Evolutionary conservation across 345 rosid species (phyloP).

Genomic region (Hibiscus tridactylites): DNA sequence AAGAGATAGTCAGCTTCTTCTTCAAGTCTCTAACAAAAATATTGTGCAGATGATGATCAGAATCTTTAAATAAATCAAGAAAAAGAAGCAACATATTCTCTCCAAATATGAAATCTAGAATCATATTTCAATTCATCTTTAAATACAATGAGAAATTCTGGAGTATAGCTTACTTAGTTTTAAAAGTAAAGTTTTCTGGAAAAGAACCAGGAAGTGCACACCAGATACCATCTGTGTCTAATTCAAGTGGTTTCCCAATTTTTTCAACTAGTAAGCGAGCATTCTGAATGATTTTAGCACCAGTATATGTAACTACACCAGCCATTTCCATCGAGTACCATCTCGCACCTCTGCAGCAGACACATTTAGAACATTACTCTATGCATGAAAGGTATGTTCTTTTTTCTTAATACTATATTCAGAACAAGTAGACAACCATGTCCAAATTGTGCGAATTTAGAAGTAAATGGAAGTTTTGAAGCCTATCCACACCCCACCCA

Average conservation of each 20-base stretch:
- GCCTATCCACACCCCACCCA: neutral
- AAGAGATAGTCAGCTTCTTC: constrained; percentile 84
- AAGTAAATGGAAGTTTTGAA: constrained; percentile 6
- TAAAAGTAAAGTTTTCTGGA: constrained; percentile 91
- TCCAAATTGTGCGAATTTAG: neutral
- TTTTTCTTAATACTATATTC: neutral
- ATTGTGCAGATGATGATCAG: constrained; percentile 17
- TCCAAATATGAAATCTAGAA: neutral
- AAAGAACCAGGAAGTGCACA: constrained; percentile 91
- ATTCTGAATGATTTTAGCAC: constrained; percentile 97
- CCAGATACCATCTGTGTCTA: constrained; percentile 99
- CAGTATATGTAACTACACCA: constrained; percentile 97
- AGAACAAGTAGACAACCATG: constrained; percentile 10
- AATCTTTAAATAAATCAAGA: constrained; percentile 10
- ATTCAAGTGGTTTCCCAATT: constrained; percentile 97
- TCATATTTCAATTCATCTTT: neutral
- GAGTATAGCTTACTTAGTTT: constrained; percentile 56
- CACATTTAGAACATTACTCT: constrained; percentile 18
- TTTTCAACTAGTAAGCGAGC: constrained; percentile 87
- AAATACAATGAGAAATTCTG: neutral
- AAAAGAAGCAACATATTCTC: neutral
- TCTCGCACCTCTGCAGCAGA: constrained; percentile 80
- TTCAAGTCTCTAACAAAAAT: constrained; percentile 51
- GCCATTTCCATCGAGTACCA: constrained; percentile 99
- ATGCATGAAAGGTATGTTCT: constrained; percentile 7